These are phyloP conservation scores for Teratosphaeria viscida DNA, from an alignment of 2,329 filamentous ascomycete genomes.

Conservation along the genomic window DNA sequence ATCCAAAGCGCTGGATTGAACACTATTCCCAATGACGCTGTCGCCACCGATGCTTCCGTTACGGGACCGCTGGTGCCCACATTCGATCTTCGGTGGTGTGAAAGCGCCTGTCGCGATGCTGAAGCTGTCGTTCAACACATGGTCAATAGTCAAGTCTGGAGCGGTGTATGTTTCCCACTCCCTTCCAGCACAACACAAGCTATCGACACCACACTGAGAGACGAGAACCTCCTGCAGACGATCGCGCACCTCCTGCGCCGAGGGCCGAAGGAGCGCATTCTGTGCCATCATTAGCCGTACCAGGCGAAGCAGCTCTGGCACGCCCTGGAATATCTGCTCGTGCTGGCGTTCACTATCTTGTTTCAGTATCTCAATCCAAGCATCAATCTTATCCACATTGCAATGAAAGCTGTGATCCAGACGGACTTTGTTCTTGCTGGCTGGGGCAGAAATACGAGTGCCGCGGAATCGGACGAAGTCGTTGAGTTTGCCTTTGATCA, in stretches of 20 bases:
- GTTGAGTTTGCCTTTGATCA: constrained; percentile 56
- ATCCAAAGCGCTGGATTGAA: not conserved
- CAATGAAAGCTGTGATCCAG: constrained; percentile 62
- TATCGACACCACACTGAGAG: constrained; percentile 18
- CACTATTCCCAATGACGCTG: not conserved
- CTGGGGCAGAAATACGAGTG: constrained; percentile 37
- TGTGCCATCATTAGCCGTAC: constrained; percentile 33
- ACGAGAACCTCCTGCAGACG: constrained; percentile 21
- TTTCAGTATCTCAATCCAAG: constrained; percentile 50
- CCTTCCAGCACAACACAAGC: constrained; percentile 20
- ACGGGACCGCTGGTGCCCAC: not conserved
- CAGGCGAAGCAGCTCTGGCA: constrained; percentile 33
- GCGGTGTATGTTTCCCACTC: constrained; percentile 11
- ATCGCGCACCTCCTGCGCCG: constrained; percentile 32
- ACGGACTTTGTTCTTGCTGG: constrained; percentile 9
- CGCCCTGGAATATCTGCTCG: constrained; percentile 26
- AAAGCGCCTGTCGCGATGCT: not conserved
- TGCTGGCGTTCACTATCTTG: constrained; percentile 15
- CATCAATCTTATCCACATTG: constrained; percentile 57
- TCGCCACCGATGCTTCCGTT: not conserved
- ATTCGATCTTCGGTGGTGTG: not conserved
- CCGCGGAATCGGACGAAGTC: constrained; percentile 58
- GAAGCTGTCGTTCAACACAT: constrained; percentile 1
- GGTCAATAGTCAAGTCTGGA: not conserved
- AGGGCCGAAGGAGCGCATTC: constrained; percentile 31